These are phyloP conservation scores for Astragalus membranaceus DNA, from an alignment of 306 rosid genomes.

Conservation along the genomic window DNA sequence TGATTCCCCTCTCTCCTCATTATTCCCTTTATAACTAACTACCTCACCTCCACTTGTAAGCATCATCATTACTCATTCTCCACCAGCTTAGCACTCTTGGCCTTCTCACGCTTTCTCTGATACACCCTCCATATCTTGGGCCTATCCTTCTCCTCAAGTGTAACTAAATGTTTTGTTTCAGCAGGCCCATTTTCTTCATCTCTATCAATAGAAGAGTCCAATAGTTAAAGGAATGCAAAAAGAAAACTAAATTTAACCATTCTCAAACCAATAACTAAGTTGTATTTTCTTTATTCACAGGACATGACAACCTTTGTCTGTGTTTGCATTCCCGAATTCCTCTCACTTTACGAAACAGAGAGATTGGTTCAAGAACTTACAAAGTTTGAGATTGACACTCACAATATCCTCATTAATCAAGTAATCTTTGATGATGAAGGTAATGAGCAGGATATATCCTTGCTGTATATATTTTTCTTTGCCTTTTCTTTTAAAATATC, in stretches of 20 bases:
- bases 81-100: too few species aligned
- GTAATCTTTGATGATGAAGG: constrained; percentile 87
- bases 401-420: constrained; percentile 96
- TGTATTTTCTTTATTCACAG: constrained; percentile 45
- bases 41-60: too few species aligned
- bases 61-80: too few species aligned
- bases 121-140: too few species aligned
- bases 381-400: constrained; percentile 95
- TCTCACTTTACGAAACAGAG: constrained; percentile 95
- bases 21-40: too few species aligned
- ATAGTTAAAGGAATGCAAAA: not conserved
- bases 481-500: not conserved
- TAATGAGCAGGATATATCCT: constrained; percentile 15
- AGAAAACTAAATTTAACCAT: too few species aligned
- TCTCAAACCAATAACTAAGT: not conserved
- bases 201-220: too few species aligned
- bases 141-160: too few species aligned
- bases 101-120: too few species aligned
- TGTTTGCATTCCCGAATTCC: constrained; percentile 99
- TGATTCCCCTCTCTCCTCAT: too few species aligned
- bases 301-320: constrained; percentile 95
- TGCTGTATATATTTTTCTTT: not conserved
- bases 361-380: constrained; percentile 95
- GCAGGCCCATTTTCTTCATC: too few species aligned
- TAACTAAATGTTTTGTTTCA: too few species aligned